Evolutionary conservation across 75 land plant species (phyloP), one percentile per base, ranked within the genome.

Genomic region (Chamaecyparis obtusa): DNA sequence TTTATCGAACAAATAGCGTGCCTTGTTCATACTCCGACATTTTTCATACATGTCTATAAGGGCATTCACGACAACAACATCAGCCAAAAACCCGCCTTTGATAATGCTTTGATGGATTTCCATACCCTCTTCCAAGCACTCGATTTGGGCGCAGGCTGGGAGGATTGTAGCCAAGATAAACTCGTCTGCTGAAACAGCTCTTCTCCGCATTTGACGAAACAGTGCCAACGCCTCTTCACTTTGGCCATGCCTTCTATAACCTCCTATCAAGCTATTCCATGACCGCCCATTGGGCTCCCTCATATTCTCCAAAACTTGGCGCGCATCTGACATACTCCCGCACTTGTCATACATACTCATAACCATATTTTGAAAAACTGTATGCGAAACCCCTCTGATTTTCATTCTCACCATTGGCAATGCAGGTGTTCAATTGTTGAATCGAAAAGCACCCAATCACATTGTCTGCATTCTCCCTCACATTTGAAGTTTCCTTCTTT

Each of bases 261-360:
- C 85, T 21, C 21, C 17, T 4, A 84, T 84, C 21, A 84, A 49
- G 21, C 54, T 48, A 49, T 24, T 83, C 83, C n/a, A 85, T 67
- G 71, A 67, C 71, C 92, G 92, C 88, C 91, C 39, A 79, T 94
- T 92, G 43, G 87, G 85, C 11, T 30, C 43, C 17, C 14, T 9
- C 91, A 91, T 91, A 1, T 30, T 84, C 83, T 84, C 85, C 86
- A 94, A 93, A 21, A 91, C 86, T 67, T n/a, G 33, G 15, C 84
- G 9, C 0, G 94, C 95, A 88, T 93, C 91, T 30, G 87, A 88
- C 69, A 93, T 41, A 2, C 57, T 41, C 85, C 94, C 95, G 87
- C 94, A 89, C 87, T 93, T 91, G 3, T 86, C 84, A 90, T 94
- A 88, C 85, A 94, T 87, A 87, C 90, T 92, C 51, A 48, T 48